phyloP scores from a whole-genome alignment of 768 basidiomycete genomes.

The Lactarius sanguifluus region DNA sequence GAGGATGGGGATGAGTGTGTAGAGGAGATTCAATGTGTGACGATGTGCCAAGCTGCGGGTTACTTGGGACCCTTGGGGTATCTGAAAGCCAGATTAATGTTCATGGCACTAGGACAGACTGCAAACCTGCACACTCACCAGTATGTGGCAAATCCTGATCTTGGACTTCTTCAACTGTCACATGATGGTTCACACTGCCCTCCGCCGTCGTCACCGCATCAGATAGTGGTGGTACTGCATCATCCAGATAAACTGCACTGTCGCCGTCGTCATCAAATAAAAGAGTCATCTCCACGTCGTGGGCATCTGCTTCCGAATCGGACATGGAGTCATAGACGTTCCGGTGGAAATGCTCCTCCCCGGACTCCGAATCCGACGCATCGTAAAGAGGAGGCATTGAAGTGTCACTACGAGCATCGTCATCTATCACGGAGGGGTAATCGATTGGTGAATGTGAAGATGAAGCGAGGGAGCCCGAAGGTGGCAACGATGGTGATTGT shows the following conservation, averaged over 20 bases:
- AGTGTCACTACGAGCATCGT: slow-evolving; percentile 23
- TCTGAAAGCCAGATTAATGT: slow-evolving; percentile 8
- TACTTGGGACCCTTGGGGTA: neutral
- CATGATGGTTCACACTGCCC: slow-evolving; percentile 3
- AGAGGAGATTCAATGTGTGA: slow-evolving; percentile 5
- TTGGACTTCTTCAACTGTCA: slow-evolving; percentile 24
- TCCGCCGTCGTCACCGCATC: neutral
- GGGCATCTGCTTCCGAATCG: slow-evolving; percentile 27
- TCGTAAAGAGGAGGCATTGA: slow-evolving; percentile 25
- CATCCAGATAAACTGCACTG: neutral
- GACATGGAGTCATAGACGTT: slow-evolving; percentile 20
- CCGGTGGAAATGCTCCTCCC: slow-evolving; percentile 9
- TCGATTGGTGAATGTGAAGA: neutral
- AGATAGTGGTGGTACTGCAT: neutral
- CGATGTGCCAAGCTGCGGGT: slow-evolving; percentile 1
- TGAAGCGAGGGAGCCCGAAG: neutral
- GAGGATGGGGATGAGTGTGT: slow-evolving; percentile 11
- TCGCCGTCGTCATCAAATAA: slow-evolving; percentile 18
- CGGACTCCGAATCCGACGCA: slow-evolving; percentile 26
- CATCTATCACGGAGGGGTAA: slow-evolving; percentile 1
- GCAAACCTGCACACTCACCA: slow-evolving; percentile 14
- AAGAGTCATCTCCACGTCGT: slow-evolving; percentile 29
- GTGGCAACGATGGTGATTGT: slow-evolving; percentile 14
- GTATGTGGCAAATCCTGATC: slow-evolving; percentile 12
- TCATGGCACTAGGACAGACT: neutral